Evolutionary conservation across 2,329 filamentous ascomycete species (phyloP).

Genomic region (Septoria linicola): DNA sequence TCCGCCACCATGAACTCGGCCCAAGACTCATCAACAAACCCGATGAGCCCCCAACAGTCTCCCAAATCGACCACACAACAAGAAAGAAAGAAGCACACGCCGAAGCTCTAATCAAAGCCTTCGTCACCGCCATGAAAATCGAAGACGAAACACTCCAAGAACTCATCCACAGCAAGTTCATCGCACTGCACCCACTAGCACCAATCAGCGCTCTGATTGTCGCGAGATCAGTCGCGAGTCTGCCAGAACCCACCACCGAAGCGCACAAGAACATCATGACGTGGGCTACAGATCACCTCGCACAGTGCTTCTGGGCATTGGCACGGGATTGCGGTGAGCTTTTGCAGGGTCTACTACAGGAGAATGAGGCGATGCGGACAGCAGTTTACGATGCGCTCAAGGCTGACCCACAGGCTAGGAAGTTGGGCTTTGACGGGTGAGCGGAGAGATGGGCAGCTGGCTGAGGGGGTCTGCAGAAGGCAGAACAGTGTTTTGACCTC

Average conservation of each 20-base stretch:
- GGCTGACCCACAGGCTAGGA: conserved; percentile 1
- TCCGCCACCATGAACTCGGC: conserved; percentile 16
- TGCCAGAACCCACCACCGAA: conserved; percentile 1
- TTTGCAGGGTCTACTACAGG: conserved; percentile 12
- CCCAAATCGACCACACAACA: not conserved
- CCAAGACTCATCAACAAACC: conserved; percentile 13
- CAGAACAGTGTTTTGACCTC: no score
- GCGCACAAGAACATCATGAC: not conserved
- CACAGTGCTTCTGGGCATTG: conserved; percentile 7
- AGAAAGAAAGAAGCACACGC: conserved; percentile 17
- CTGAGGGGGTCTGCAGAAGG: no score
- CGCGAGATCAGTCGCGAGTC: not conserved
- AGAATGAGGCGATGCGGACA: conserved; percentile 5
- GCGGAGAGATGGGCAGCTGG: no score
- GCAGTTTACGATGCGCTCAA: conserved; percentile 1
- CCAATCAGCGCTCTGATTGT: conserved; percentile 18
- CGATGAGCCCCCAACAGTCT: conserved; percentile 1
- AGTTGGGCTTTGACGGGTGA: not conserved
- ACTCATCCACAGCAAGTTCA: conserved; percentile 23
- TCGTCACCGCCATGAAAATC: conserved; percentile 22
- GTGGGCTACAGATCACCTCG: conserved; percentile 19
- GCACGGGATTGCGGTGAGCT: conserved; percentile 1
- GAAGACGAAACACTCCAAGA: conserved; percentile 21
- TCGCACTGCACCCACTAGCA: conserved; percentile 17
- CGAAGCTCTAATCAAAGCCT: conserved; percentile 17